Evolutionary conservation across 805 yeast genomes (phyloP).

Genomic region (Candida arabinofermentans): DNA sequence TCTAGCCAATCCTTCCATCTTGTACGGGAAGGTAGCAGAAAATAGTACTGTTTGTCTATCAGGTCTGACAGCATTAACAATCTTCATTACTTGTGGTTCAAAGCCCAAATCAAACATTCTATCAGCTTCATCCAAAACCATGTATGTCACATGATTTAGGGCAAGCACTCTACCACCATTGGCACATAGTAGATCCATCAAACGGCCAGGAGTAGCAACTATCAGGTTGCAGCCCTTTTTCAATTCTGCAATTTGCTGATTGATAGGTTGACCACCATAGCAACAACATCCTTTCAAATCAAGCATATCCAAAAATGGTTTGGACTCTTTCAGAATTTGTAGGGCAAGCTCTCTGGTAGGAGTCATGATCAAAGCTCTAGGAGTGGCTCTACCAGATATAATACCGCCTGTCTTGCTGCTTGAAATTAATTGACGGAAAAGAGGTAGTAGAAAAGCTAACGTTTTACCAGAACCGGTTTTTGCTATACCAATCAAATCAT

Average conservation of each 20-base stretch:
- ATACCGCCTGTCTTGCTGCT: conserved; percentile 41
- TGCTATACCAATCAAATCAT: conserved; percentile 90
- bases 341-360: conserved; percentile 92
- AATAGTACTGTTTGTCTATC: conserved; percentile 87
- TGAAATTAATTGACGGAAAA: conserved; percentile 78
- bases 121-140: conserved; percentile 96
- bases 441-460: conserved; percentile 77
- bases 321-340: conserved; percentile 71
- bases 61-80: conserved; percentile 71
- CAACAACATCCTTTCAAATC: conserved; percentile 65
- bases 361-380: conserved; percentile 73
- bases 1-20: conserved; percentile 71
- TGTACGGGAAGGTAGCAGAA: conserved; percentile 89
- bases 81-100: conserved; percentile 89
- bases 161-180: conserved; percentile 75
- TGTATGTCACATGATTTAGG: conserved; percentile 64
- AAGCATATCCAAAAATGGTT: conserved; percentile 49
- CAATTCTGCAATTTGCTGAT: conserved; percentile 73
- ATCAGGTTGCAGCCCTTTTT: conserved; percentile 76
- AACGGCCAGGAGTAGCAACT: conserved; percentile 93
- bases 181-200: conserved; percentile 82
- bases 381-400: conserved; percentile 55
- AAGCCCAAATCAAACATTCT: conserved; percentile 96
- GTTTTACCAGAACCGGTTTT: conserved; percentile 98
- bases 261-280: conserved; percentile 86